Evolutionary conservation across 495 filamentous ascomycete genomes (phyloP).

Genomic region (Xylaria cubensis): DNA sequence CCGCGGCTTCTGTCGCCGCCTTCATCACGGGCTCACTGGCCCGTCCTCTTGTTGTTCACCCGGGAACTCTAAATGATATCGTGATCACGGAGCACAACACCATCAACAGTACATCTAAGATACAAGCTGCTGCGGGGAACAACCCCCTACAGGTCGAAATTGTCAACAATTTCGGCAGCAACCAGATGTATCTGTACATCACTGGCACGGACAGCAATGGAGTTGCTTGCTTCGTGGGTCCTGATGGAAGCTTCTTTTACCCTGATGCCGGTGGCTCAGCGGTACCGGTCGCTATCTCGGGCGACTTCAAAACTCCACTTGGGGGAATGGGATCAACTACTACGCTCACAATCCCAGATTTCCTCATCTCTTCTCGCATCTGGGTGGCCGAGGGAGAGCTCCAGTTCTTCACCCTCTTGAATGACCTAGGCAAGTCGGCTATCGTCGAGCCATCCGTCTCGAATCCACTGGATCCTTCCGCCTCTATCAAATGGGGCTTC

Average conservation of each 20-base stretch:
- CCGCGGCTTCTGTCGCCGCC: conserved; percentile 37
- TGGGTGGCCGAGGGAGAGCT: conserved; percentile 52
- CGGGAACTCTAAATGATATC: conserved; percentile 33
- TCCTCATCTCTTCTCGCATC: conserved; percentile 49
- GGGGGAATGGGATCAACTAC: conserved; percentile 42
- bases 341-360: conserved; percentile 48
- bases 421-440: conserved; percentile 33
- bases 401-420: conserved; percentile 45
- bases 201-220: conserved; percentile 44
- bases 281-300: conserved; percentile 28
- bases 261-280: conserved; percentile 39
- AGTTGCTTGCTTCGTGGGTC: conserved; percentile 44
- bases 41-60: conserved; percentile 35
- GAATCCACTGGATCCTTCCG: conserved; percentile 51
- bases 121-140: conserved; percentile 1
- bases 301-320: conserved; percentile 42
- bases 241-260: conserved; percentile 46
- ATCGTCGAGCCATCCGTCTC: conserved; percentile 51
- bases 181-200: conserved; percentile 48
- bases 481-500: conserved; percentile 56
- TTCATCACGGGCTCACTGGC: conserved; percentile 36
- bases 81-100: conserved; percentile 41
- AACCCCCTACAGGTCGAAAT: conserved; percentile 35
- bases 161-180: conserved; percentile 50
- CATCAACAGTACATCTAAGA: conserved; percentile 31